Conservation (phyloP, 1,284 basidiomycete species). For the Laetiporus sulphureus region DNA sequence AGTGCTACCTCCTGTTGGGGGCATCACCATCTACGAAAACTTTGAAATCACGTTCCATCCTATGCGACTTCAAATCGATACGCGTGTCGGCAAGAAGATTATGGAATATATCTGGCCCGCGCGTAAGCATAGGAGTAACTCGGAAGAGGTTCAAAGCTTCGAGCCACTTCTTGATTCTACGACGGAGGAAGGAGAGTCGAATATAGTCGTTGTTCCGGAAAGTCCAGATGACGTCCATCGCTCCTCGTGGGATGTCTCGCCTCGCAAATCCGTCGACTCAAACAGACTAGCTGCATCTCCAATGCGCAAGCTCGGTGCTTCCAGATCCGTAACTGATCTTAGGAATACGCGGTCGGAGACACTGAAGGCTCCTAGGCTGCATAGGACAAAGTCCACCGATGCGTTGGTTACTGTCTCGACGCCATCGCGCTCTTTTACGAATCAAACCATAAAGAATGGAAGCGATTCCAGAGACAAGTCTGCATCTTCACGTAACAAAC, state of each 20-base stretch:
- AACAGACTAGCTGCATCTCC: slow-evolving; percentile 23
- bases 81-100: slow-evolving; percentile 74
- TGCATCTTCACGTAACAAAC: slow-evolving; percentile 4
- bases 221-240: slow-evolving; percentile 13
- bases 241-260: slow-evolving; percentile 23
- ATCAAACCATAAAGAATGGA: slow-evolving; percentile 9
- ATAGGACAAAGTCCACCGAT: slow-evolving; percentile 25
- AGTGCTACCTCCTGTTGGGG: slow-evolving; percentile 85
- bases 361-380: slow-evolving; percentile 20
- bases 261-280: slow-evolving; percentile 18
- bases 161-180: slow-evolving; percentile 5
- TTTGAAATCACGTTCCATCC: slow-evolving; percentile 86
- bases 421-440: slow-evolving; percentile 5
- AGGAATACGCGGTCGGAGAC: slow-evolving; percentile 38
- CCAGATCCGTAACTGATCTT: slow-evolving; percentile 67
- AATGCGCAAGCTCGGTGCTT: slow-evolving; percentile 46
- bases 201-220: slow-evolving; percentile 4
- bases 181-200: background rate
- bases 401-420: slow-evolving; percentile 12
- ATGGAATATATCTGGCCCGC: slow-evolving; percentile 88
- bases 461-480: slow-evolving; percentile 13
- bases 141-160: slow-evolving; percentile 18
- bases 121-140: slow-evolving; percentile 39
- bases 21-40: slow-evolving; percentile 85
- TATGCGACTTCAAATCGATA: slow-evolving; percentile 82